Conservation (phyloP, 495 filamentous ascomycete species). For the Aspergillus sclerotiicarbonarius region DNA sequence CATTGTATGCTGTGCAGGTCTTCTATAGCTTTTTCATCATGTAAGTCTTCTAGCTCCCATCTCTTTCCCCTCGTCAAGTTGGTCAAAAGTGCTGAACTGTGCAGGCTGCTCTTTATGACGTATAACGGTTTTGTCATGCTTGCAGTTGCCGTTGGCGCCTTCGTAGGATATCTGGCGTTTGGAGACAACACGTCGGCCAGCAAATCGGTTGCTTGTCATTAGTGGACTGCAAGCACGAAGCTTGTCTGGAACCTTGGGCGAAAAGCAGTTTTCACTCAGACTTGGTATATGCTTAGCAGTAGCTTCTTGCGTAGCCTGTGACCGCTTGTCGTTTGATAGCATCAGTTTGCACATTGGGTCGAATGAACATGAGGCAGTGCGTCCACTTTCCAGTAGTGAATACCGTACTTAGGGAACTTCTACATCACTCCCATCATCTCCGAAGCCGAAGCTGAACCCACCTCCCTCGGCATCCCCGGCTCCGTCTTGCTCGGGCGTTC, state of each 20-base stretch:
- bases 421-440: conserved; percentile 58
- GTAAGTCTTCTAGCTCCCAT: conserved; percentile 56
- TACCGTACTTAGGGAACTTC: conserved; percentile 45
- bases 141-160: conserved; percentile 83
- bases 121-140: conserved; percentile 99
- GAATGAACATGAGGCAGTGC: background rate
- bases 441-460: conserved; percentile 85
- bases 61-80: background rate
- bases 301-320: background rate
- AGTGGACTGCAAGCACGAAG: background rate
- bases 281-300: background rate
- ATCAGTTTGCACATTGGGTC: background rate
- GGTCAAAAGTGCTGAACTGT: conserved; percentile 8
- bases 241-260: background rate
- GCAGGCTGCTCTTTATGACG: conserved; percentile 97
- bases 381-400: background rate
- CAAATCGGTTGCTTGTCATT: conserved; percentile 93
- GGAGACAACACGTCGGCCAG: conserved; percentile 62
- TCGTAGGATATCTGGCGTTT: conserved; percentile 83
- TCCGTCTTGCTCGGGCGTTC: conserved; percentile 39
- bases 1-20: conserved; percentile 88
- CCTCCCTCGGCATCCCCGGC: conserved; percentile 42
- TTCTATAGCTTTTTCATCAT: conserved; percentile 99
- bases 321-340: background rate
- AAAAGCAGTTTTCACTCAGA: background rate